A percentile compares a stretch with the other conserved stretches of the same genome.
These are phyloP conservation scores for Penicillium malachiteum DNA, from an alignment of 495 filamentous ascomycete genomes.

Conservation along the genomic window DNA sequence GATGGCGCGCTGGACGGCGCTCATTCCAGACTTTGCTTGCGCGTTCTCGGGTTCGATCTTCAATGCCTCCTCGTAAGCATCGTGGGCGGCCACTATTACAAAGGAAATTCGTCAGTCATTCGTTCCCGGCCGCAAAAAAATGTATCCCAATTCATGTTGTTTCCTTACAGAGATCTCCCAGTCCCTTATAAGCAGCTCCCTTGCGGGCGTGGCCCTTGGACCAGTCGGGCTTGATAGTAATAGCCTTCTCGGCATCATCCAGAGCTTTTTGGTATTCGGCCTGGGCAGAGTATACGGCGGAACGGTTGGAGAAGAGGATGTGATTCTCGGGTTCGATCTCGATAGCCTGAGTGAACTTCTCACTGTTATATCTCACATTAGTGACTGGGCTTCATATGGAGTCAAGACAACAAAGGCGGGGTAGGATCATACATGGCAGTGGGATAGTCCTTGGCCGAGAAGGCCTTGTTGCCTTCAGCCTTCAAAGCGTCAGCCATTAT, in stretches of 20 bases:
- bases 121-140: not conserved
- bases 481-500: conserved; percentile 69
- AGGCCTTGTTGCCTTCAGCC: conserved; percentile 96
- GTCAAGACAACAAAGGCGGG: conserved; percentile 26
- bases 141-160: not conserved
- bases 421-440: conserved; percentile 78
- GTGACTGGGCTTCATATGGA: not conserved
- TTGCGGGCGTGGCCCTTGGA: conserved; percentile 93
- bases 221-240: conserved; percentile 95
- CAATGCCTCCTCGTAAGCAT: conserved; percentile 88
- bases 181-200: conserved; percentile 84
- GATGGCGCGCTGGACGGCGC: conserved; percentile 83
- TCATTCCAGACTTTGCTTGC: conserved; percentile 84
- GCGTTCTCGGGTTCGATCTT: conserved; percentile 90
- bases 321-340: conserved; percentile 85
- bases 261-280: conserved; percentile 81
- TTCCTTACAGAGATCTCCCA: conserved; percentile 70
- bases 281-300: conserved; percentile 91
- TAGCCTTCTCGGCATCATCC: conserved; percentile 88
- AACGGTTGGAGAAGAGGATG: conserved; percentile 96
- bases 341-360: conserved; percentile 93
- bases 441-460: conserved; percentile 91
- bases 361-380: conserved; percentile 48
- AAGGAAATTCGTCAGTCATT: not conserved
- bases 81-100: conserved; percentile 64